Conservation (phyloP, 192 early-diverging fungal genomes). For the Phlyctochytrium bullatum region DNA sequence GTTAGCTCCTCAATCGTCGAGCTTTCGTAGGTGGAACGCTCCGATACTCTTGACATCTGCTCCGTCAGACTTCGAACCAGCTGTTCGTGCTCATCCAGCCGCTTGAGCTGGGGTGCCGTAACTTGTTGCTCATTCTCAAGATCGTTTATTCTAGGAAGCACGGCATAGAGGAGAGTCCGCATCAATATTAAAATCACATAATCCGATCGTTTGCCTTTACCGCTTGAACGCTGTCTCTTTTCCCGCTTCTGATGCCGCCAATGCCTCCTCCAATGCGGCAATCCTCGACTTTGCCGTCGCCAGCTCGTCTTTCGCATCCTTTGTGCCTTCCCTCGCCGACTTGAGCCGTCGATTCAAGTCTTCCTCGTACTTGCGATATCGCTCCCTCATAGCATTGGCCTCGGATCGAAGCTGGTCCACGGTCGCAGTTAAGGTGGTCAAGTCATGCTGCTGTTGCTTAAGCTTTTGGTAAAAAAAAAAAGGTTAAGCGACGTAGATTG, state of each 20-base stretch:
- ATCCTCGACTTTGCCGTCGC: not conserved
- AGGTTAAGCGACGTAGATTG: not conserved
- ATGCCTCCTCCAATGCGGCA: not conserved
- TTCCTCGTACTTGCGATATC: constrained; percentile 23
- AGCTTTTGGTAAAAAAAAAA: constrained; percentile 16
- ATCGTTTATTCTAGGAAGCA: not conserved
- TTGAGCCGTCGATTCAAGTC: constrained; percentile 13
- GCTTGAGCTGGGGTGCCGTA: not conserved
- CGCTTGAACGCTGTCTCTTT: too few species aligned
- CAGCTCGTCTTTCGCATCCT: constrained; percentile 15
- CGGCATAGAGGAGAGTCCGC: too few species aligned
- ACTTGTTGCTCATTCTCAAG: not conserved
- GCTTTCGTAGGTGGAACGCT: not conserved
- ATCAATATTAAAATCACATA: too few species aligned
- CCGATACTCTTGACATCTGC: not conserved
- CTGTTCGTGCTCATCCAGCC: not conserved
- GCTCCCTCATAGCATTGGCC: constrained; percentile 12
- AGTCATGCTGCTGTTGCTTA: constrained; percentile 24
- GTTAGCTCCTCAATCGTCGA: not conserved
- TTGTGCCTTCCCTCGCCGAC: constrained; percentile 12
- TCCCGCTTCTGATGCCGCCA: too few species aligned
- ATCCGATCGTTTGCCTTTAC: too few species aligned
- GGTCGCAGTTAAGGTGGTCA: not conserved
- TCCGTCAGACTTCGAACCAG: not conserved
- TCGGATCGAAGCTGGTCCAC: constrained; percentile 11